A percentile compares a stretch with the other conserved stretches of the same genome.
These are phyloP conservation scores for Boletus vinaceobasis DNA, from an alignment of 768 basidiomycete species.

Conservation along the genomic window DNA sequence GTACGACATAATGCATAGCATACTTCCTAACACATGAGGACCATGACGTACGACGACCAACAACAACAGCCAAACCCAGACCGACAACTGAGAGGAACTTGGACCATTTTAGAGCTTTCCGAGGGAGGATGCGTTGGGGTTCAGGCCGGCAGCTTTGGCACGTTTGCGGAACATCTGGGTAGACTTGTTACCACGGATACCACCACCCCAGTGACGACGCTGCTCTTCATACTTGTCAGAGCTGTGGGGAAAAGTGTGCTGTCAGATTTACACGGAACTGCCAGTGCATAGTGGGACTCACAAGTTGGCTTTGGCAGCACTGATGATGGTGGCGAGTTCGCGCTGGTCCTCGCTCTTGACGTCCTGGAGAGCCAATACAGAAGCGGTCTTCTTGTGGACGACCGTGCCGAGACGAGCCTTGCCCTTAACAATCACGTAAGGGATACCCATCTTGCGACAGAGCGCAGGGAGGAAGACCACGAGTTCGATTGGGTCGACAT, in stretches of 20 bases:
- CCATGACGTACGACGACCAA: constrained; percentile 12
- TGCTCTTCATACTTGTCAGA: constrained; percentile 92
- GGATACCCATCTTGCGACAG: constrained; percentile 99
- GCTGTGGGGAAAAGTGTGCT: constrained; percentile 36
- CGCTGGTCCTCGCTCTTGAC: constrained; percentile 93
- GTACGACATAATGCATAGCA: constrained; percentile 14
- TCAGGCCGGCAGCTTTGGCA: constrained; percentile 85
- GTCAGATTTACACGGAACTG: constrained; percentile 1
- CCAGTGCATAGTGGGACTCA: constrained; percentile 38
- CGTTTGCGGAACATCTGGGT: constrained; percentile 91
- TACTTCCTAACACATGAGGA: constrained; percentile 18
- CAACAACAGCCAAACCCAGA: neutral
- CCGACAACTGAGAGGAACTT: neutral
- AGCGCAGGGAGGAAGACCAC: constrained; percentile 97
- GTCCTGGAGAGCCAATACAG: constrained; percentile 88
- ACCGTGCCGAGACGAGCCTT: constrained; percentile 98
- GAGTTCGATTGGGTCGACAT: constrained; percentile 98
- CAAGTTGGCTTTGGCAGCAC: constrained; percentile 97
- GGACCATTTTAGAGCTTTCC: constrained; percentile 57
- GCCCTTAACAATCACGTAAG: constrained; percentile 97
- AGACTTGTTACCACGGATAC: constrained; percentile 92
- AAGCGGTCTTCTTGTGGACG: constrained; percentile 97
- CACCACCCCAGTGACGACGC: constrained; percentile 93
- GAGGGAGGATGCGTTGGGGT: constrained; percentile 48
- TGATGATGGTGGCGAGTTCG: constrained; percentile 88